phyloP scores from a whole-genome alignment of 1,139 yeast genomes.

The Candida sp. region DNA sequence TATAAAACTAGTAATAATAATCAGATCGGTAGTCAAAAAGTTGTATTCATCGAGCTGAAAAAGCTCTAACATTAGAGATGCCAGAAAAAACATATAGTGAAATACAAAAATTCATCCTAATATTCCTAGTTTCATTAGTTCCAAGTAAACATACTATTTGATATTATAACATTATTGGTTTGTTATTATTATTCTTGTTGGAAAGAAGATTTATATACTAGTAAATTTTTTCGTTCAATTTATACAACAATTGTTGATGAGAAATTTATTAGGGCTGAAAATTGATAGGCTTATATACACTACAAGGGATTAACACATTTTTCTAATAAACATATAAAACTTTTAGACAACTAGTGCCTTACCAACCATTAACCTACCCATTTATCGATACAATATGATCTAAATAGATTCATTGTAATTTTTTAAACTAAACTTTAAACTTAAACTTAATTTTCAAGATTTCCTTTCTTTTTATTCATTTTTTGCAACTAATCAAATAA shows the following conservation, averaged over 20 bases:
- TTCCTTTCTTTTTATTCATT: neutral
- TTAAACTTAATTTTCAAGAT: neutral
- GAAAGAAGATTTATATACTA: neutral
- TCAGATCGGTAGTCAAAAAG: constrained; percentile 52
- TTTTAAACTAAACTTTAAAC: too few relatives aligned
- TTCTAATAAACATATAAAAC: too few relatives aligned
- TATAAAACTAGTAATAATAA: constrained; percentile 6
- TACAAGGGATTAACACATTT: neutral
- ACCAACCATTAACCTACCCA: too few relatives aligned
- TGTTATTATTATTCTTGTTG: neutral
- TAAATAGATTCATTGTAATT: too few relatives aligned
- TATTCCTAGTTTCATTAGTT: constrained; percentile 2
- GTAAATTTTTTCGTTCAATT: neutral
- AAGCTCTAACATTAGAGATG: constrained; percentile 70
- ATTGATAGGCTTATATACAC: neutral
- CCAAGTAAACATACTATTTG: neutral
- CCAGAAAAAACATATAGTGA: constrained; percentile 57
- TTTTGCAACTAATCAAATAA: constrained; percentile 2
- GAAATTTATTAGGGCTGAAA: neutral
- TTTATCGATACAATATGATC: too few relatives aligned
- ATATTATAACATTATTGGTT: neutral
- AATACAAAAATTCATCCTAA: constrained; percentile 38
- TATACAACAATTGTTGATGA: neutral
- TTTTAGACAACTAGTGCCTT: too few relatives aligned
- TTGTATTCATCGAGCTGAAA: constrained; percentile 58